Percentiles rank a stretch among this genome's conserved stretches.
Conservation (phyloP, 176 grass and related monocot species). For the Luzula sylvatica region DNA sequence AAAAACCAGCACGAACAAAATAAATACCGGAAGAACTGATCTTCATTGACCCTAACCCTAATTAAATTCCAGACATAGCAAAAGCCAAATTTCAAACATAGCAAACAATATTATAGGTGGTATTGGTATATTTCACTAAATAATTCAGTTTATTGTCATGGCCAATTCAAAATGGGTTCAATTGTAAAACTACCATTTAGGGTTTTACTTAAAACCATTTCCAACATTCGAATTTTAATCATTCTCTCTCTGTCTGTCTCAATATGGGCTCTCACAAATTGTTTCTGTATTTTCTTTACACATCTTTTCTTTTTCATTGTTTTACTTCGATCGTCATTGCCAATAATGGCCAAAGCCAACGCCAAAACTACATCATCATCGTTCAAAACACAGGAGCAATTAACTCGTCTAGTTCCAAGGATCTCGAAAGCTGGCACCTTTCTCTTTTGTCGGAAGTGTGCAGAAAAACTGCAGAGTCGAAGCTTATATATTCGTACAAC, state of each 20-base stretch:
- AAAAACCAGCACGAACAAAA: not conserved
- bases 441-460: conserved; percentile 48
- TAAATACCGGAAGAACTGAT: conserved; percentile 7
- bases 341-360: not conserved
- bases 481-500: conserved; percentile 65
- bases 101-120: no score
- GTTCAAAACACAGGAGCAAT: not conserved
- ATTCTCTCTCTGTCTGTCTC: no score
- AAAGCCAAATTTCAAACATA: conserved; percentile 14
- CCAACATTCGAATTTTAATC: no score
- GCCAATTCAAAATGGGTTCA: no score
- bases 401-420: not conserved
- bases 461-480: conserved; percentile 19
- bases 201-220: no score
- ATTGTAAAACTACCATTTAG: no score
- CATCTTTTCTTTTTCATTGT: not conserved
- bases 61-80: conserved; percentile 9
- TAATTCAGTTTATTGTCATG: no score
- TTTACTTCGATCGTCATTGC: not conserved
- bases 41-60: conserved; percentile 8
- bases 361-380: conserved; percentile 12
- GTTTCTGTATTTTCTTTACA: conserved; percentile 1
- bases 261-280: not conserved
- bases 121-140: no score
- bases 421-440: conserved; percentile 32